These are phyloP conservation scores for Lentinula aciculospora DNA, from an alignment of 768 basidiomycete genomes.

Conservation along the genomic window DNA sequence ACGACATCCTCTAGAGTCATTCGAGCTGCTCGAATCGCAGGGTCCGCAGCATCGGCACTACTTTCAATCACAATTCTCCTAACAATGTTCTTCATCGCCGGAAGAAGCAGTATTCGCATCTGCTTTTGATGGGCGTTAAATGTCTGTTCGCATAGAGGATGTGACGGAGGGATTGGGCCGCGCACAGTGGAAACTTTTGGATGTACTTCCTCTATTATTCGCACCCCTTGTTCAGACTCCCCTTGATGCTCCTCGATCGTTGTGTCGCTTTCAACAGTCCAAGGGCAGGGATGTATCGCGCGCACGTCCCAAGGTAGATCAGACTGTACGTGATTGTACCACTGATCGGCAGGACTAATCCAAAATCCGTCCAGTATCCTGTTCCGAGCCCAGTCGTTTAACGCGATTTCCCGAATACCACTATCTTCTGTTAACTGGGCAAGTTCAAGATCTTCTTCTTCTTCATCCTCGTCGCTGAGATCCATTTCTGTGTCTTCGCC, in stretches of 20 bases:
- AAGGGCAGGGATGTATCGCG: constrained; percentile 58
- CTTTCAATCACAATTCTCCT: constrained; percentile 62
- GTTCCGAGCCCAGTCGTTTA: constrained; percentile 67
- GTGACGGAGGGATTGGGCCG: constrained; percentile 55
- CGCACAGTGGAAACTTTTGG: constrained; percentile 42
- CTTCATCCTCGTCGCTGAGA: constrained; percentile 28
- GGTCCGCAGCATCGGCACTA: constrained; percentile 42
- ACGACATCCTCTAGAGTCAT: constrained; percentile 63
- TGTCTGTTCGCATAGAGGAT: constrained; percentile 56
- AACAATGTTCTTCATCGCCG: constrained; percentile 67
- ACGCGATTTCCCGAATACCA: constrained; percentile 44
- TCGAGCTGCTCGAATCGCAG: constrained; percentile 45
- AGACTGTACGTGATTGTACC: constrained; percentile 38
- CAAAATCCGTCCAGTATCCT: constrained; percentile 74
- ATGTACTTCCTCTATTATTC: constrained; percentile 33
- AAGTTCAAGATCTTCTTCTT: constrained; percentile 38
- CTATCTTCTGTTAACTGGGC: constrained; percentile 34
- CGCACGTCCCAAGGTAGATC: constrained; percentile 12
- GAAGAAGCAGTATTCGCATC: constrained; percentile 53
- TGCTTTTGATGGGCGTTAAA: constrained; percentile 54
- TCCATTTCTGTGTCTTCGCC: constrained; percentile 21
- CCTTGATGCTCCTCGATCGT: constrained; percentile 17
- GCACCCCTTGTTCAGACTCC: constrained; percentile 13
- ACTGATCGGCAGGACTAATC: constrained; percentile 70
- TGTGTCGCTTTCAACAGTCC: constrained; percentile 32